These are phyloP conservation scores for Phytophthora pisi DNA, from an alignment of 352 stramenopile genomes.

Conservation along the genomic window DNA sequence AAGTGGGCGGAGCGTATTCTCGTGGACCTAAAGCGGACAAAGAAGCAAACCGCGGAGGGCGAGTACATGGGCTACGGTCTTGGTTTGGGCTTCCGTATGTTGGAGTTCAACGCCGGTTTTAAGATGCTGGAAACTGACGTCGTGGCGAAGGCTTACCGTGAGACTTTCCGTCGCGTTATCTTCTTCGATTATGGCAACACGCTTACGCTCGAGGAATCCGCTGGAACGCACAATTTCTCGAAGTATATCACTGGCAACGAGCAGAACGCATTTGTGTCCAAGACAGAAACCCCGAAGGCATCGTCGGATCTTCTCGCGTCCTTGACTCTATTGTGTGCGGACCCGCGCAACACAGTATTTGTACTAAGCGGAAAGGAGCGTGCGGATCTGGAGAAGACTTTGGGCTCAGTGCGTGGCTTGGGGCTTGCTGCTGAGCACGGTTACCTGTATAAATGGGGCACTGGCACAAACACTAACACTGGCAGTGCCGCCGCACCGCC, in stretches of 20 bases:
- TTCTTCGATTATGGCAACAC: constrained; percentile 99
- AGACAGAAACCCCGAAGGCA: constrained; percentile 32
- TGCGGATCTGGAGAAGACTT: constrained; percentile 92
- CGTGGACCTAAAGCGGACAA: constrained; percentile 96
- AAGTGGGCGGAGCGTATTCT: constrained; percentile 98
- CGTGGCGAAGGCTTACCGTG: constrained; percentile 91
- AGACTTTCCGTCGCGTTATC: constrained; percentile 91
- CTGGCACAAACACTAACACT: constrained; percentile 28
- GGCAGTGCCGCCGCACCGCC: constrained; percentile 44
- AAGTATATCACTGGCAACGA: constrained; percentile 75
- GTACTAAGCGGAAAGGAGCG: constrained; percentile 97
- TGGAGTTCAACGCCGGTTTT: constrained; percentile 97
- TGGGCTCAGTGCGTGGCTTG: constrained; percentile 94
- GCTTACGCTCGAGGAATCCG: constrained; percentile 90
- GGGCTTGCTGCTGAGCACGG: constrained; percentile 98
- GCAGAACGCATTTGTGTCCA: constrained; percentile 38
- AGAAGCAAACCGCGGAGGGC: constrained; percentile 85
- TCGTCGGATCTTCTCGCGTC: constrained; percentile 85
- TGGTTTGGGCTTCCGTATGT: constrained; percentile 95
- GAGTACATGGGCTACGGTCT: constrained; percentile 95
- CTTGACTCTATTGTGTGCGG: constrained; percentile 92
- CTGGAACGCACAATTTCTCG: constrained; percentile 69
- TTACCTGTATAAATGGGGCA: constrained; percentile 97
- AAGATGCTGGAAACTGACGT: constrained; percentile 92
- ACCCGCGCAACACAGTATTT: constrained; percentile 98